Conservation (phyloP, 2,329 filamentous ascomycete species). For the Pseudocercospora fijiensis region DNA sequence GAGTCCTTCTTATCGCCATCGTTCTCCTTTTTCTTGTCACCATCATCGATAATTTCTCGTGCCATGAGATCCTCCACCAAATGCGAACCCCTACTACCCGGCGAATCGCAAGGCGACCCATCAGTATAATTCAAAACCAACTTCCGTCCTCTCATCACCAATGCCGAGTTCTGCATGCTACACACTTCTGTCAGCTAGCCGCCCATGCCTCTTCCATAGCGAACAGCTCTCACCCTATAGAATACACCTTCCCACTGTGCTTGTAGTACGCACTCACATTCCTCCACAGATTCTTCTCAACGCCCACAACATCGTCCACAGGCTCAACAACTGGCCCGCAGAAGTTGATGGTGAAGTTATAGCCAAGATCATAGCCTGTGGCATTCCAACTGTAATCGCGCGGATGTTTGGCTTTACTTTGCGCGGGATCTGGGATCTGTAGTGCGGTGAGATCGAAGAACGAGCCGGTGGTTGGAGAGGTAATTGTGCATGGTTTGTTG, state of each 20-base stretch:
- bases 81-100: conserved; percentile 31
- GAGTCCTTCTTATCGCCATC: conserved; percentile 29
- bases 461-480: conserved; percentile 59
- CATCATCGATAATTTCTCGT: conserved; percentile 44
- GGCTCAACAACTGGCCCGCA: conserved; percentile 72
- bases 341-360: conserved; percentile 82
- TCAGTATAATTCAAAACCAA: conserved; percentile 53
- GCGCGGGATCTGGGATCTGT: conserved; percentile 52
- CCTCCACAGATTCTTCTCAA: conserved; percentile 61
- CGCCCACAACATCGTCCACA: conserved; percentile 54
- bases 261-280: conserved; percentile 80
- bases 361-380: conserved; percentile 72
- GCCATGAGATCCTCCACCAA: conserved; percentile 29
- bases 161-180: conserved; percentile 56
- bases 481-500: conserved; percentile 55
- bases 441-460: conserved; percentile 65
- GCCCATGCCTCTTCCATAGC: not conserved
- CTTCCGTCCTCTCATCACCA: conserved; percentile 65
- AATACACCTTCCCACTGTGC: conserved; percentile 64
- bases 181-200: conserved; percentile 11
- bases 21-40: conserved; percentile 36
- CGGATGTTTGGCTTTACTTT: conserved; percentile 50
- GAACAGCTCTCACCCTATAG: conserved; percentile 64
- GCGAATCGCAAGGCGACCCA: conserved; percentile 49
- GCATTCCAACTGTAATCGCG: conserved; percentile 63